These are phyloP conservation scores for Aspergillus ochraceoroseus DNA, from an alignment of 2,329 filamentous ascomycete species.

Conservation along the genomic window DNA sequence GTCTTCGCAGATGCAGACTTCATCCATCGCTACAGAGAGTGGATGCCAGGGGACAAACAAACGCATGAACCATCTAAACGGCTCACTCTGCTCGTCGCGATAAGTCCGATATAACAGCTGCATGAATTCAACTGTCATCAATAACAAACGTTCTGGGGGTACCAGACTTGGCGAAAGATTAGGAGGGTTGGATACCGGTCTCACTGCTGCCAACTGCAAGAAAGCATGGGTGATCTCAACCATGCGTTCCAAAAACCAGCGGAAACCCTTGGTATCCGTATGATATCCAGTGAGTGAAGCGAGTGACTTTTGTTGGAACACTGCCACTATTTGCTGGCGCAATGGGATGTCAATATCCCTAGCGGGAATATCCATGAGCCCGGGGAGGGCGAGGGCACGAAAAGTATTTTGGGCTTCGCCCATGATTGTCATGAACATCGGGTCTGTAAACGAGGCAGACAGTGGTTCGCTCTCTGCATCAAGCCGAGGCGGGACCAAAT, in stretches of 20 bases:
- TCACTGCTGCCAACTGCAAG: conserved; percentile 28
- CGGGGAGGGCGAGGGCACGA: conserved; percentile 25
- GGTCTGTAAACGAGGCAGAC: conserved; percentile 27
- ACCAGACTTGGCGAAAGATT: conserved; percentile 21
- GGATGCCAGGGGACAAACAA: conserved; percentile 34
- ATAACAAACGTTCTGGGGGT: conserved; percentile 23
- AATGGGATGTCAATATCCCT: conserved; percentile 19
- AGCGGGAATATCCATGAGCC: conserved; percentile 22
- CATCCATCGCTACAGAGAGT: conserved; percentile 31
- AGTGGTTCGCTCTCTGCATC: neutral
- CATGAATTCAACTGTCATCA: conserved; percentile 26
- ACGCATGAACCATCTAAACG: conserved; percentile 29
- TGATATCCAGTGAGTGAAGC: conserved; percentile 21
- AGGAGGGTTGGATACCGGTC: conserved; percentile 26
- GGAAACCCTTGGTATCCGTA: conserved; percentile 23
- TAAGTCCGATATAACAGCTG: conserved; percentile 19
- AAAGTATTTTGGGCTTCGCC: conserved; percentile 23
- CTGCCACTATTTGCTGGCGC: conserved; percentile 25
- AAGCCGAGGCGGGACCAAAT: neutral
- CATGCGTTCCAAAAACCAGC: conserved; percentile 26
- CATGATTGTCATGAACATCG: conserved; percentile 25
- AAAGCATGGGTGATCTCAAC: conserved; percentile 23
- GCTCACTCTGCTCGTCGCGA: conserved; percentile 19
- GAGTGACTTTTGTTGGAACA: conserved; percentile 24
- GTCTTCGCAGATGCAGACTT: conserved; percentile 30